Percentiles rank a stretch among this genome's conserved stretches.
phyloP scores from a whole-genome alignment of 2,329 filamentous ascomycete genomes.

The Nigrospora oryzae region DNA sequence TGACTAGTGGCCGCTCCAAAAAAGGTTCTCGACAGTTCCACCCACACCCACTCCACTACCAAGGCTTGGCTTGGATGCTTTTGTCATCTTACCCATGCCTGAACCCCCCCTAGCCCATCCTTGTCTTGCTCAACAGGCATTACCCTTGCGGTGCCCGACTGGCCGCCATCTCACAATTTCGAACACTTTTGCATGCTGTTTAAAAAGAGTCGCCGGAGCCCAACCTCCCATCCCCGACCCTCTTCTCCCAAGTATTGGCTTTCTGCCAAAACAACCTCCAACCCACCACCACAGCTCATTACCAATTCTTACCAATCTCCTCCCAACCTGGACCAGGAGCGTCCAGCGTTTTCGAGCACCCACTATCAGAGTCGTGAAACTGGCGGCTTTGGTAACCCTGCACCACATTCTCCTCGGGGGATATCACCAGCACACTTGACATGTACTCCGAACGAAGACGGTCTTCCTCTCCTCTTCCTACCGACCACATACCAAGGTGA shows the following conservation, averaged over 20 bases:
- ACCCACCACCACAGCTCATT: slow-evolving; percentile 5
- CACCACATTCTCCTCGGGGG: slow-evolving; percentile 23
- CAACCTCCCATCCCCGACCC: slow-evolving; percentile 10
- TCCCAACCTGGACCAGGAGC: slow-evolving; percentile 23
- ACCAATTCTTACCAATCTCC: slow-evolving; percentile 5
- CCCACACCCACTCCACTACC: neutral
- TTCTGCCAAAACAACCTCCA: slow-evolving; percentile 10
- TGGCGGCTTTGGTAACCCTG: slow-evolving; percentile 25
- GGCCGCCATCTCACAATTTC: neutral
- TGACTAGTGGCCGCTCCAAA: neutral
- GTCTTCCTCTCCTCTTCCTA: slow-evolving; percentile 45
- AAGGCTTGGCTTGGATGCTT: neutral
- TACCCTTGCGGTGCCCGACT: neutral
- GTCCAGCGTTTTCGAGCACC: slow-evolving; percentile 29
- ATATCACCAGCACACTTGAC: slow-evolving; percentile 33
- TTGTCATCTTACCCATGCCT: neutral
- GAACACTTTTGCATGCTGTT: neutral
- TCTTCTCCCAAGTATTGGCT: slow-evolving; percentile 12
- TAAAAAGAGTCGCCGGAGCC: neutral
- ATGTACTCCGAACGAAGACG: slow-evolving; percentile 51
- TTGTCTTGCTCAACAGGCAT: neutral
- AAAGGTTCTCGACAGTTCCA: neutral
- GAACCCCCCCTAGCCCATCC: neutral
- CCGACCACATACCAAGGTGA: slow-evolving; percentile 57
- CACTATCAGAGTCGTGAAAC: slow-evolving; percentile 22